A percentile compares a stretch with the other conserved stretches of the same genome.
Conservation (phyloP, 129 eudicot species). For the Arctium lappa region DNA sequence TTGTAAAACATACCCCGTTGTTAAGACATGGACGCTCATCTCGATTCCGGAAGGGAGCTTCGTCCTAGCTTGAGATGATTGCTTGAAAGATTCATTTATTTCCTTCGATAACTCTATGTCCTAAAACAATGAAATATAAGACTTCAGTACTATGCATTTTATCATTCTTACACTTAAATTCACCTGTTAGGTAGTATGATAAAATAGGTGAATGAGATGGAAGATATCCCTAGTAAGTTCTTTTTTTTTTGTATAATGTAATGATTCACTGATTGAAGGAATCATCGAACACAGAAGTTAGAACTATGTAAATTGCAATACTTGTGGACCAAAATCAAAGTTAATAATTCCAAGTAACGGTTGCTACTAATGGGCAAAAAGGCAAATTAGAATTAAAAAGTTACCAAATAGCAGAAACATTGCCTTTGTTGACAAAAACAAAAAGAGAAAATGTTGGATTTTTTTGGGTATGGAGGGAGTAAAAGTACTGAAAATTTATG, state of each 20-base stretch:
- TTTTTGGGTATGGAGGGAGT: no score
- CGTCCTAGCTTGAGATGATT: constrained; percentile 94
- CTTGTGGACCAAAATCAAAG: background rate
- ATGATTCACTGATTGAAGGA: background rate
- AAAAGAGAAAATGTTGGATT: no score
- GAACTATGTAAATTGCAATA: no score
- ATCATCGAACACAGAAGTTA: background rate
- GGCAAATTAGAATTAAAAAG: no score
- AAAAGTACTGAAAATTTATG: no score
- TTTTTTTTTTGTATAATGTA: background rate
- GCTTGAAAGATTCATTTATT: constrained; percentile 95
- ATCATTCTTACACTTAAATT: background rate
- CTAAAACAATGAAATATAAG: constrained; percentile 29
- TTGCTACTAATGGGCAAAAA: no score
- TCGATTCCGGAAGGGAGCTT: constrained; percentile 97
- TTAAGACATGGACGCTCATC: constrained; percentile 95
- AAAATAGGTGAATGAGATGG: background rate
- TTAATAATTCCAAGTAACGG: no score
- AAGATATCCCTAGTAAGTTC: background rate
- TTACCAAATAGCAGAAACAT: no score
- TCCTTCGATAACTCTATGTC: constrained; percentile 92
- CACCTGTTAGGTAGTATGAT: background rate
- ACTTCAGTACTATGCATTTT: no score
- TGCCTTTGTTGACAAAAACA: no score
- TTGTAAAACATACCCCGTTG: constrained; percentile 72